Evolutionary conservation across 352 stramenopile genomes (phyloP).

Genomic region (Pythium phragmitis): DNA sequence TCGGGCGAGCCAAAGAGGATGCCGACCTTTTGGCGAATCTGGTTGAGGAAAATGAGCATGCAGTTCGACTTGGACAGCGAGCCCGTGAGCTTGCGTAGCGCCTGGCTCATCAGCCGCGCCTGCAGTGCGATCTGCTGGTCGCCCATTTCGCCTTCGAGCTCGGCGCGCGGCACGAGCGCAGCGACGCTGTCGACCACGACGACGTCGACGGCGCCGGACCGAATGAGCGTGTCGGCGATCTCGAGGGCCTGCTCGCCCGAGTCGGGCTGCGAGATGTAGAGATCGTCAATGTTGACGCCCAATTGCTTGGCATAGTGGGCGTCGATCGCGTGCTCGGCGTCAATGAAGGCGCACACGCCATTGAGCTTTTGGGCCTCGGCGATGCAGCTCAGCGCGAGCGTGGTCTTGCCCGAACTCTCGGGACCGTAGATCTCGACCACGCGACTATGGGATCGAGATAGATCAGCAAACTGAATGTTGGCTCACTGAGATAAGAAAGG

Average conservation of each 20-base stretch:
- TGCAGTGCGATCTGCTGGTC: constrained; percentile 98
- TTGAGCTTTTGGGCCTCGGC: constrained; percentile 93
- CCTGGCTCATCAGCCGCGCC: constrained; percentile 96
- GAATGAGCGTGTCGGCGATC: constrained; percentile 97
- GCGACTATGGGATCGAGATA: constrained; percentile 45
- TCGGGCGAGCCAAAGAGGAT: constrained; percentile 98
- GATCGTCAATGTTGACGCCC: constrained; percentile 94
- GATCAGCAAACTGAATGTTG: neutral
- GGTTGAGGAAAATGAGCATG: constrained; percentile 98
- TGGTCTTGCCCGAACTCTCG: constrained; percentile 98
- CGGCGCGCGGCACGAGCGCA: constrained; percentile 95
- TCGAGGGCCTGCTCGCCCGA: constrained; percentile 98
- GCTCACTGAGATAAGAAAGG: neutral
- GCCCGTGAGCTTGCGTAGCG: constrained; percentile 96
- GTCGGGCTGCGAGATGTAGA: constrained; percentile 98
- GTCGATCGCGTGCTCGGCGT: constrained; percentile 98
- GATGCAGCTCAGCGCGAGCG: constrained; percentile 96
- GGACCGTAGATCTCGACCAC: constrained; percentile 99
- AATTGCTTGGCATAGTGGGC: constrained; percentile 92
- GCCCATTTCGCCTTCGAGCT: constrained; percentile 93
- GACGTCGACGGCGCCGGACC: constrained; percentile 95
- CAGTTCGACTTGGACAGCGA: constrained; percentile 95
- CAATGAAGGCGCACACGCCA: constrained; percentile 97
- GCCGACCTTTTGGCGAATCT: constrained; percentile 96
- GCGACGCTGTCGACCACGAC: constrained; percentile 98